These are phyloP conservation scores for Ganoderma lucidum DNA, from an alignment of 1,284 basidiomycete genomes.

Conservation along the genomic window DNA sequence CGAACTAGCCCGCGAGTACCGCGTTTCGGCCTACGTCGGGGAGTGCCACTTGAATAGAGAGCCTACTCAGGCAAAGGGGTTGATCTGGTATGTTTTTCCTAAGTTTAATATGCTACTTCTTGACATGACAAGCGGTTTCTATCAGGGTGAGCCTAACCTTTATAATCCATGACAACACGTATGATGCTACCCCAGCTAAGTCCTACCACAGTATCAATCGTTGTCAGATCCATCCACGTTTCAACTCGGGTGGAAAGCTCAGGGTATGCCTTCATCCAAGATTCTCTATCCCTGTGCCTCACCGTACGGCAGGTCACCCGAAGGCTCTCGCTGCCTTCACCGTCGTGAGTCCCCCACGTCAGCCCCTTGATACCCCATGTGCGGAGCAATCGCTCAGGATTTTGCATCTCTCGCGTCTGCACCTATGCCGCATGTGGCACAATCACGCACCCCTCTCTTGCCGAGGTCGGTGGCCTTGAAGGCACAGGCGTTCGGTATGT, in stretches of 20 bases:
- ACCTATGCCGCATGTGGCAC: background rate
- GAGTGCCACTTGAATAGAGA: too few relatives aligned
- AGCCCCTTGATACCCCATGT: background rate
- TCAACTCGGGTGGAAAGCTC: background rate
- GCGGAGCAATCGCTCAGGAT: background rate
- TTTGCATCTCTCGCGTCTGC: background rate
- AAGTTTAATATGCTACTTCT: too few relatives aligned
- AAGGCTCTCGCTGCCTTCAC: background rate
- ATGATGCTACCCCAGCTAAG: background rate
- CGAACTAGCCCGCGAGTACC: too few relatives aligned
- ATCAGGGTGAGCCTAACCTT: background rate
- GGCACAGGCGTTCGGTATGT: background rate
- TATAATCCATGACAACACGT: background rate
- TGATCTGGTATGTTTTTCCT: too few relatives aligned
- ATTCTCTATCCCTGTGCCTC: background rate
- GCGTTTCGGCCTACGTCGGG: too few relatives aligned
- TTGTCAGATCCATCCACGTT: background rate
- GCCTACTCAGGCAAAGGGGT: too few relatives aligned
- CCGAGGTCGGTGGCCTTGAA: background rate
- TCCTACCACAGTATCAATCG: background rate
- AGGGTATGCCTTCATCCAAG: background rate
- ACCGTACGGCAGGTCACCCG: background rate
- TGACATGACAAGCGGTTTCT: too few relatives aligned
- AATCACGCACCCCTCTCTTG: background rate
- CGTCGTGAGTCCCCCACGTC: background rate